Conservation (phyloP, 1,139 yeast genomes). For the Nadsonia starkeyi-henricii region DNA sequence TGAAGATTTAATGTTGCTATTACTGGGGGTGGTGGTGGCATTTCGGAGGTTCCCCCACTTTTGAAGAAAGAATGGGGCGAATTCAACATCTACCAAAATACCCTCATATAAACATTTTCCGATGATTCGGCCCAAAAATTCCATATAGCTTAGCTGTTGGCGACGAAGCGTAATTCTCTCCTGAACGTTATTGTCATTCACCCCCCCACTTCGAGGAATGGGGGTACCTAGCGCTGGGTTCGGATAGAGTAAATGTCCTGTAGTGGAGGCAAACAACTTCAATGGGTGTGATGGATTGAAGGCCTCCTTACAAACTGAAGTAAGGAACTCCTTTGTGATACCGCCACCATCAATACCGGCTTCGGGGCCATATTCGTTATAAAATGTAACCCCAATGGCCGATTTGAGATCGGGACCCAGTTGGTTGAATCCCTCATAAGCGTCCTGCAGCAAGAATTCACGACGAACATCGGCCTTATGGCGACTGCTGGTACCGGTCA, state of each 20-base stretch:
- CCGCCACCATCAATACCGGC: conserved; percentile 98
- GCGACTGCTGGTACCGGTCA: conserved; percentile 18
- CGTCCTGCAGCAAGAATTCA: conserved; percentile 58
- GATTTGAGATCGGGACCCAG: conserved; percentile 41
- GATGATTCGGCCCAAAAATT: conserved; percentile 62
- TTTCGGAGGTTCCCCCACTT: conserved; percentile 36
- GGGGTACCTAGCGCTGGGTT: conserved; percentile 35
- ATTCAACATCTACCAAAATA: conserved; percentile 65
- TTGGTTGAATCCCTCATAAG: conserved; percentile 41
- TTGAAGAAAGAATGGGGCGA: conserved; percentile 76
- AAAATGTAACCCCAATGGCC: conserved; percentile 49
- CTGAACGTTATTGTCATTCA: conserved; percentile 6
- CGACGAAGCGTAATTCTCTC: conserved; percentile 1
- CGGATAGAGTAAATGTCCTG: conserved; percentile 58
- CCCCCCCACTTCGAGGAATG: conserved; percentile 17
- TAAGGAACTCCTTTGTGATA: conserved; percentile 77
- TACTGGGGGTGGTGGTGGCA: conserved; percentile 19
- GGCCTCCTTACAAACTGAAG: conserved; percentile 57
- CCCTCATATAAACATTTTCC: conserved; percentile 89
- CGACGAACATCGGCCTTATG: conserved; percentile 45
- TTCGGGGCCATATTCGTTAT: conserved; percentile 60
- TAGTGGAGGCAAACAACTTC: conserved; percentile 40
- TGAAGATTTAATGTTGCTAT: conserved; percentile 33
- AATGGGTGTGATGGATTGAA: conserved; percentile 32
- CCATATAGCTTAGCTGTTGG: conserved; percentile 12